Evolutionary conservation across 495 filamentous ascomycete genomes (phyloP).

Genomic region (Penicillium cosmopolitanum): DNA sequence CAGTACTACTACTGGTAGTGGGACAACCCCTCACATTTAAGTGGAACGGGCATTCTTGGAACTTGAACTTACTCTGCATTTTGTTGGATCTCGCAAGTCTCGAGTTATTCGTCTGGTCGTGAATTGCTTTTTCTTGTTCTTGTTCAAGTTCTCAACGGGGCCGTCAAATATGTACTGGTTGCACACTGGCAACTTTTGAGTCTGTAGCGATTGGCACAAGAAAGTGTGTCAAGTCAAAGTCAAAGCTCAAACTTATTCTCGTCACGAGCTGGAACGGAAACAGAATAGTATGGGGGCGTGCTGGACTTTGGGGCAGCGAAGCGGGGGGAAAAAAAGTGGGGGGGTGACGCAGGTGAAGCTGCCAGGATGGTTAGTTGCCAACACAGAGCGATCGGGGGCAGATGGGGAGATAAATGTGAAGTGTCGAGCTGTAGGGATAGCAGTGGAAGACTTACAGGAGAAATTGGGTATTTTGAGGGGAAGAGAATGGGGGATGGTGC

Average conservation of each 20-base stretch:
- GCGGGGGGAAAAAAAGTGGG: slow-evolving; percentile 39
- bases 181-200: background rate
- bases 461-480: background rate
- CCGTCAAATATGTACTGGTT: background rate
- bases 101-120: background rate
- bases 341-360: slow-evolving; percentile 12
- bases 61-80: slow-evolving; percentile 31
- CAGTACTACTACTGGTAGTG: no score
- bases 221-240: background rate
- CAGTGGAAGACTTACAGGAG: background rate
- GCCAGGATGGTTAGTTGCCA: background rate
- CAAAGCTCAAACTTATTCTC: background rate
- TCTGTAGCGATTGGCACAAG: background rate
- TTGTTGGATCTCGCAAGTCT: slow-evolving; percentile 1
- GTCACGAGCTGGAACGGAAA: background rate
- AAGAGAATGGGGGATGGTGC: background rate
- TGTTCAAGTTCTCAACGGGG: background rate
- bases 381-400: background rate
- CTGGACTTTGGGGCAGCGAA: slow-evolving; percentile 6
- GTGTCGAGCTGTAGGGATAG: background rate
- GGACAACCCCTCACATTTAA: slow-evolving; percentile 10
- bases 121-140: background rate
- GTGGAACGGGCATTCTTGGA: no score
- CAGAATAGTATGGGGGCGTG: slow-evolving; percentile 1
- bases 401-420: background rate